phyloP scores from a whole-genome alignment of 2,329 filamentous ascomycete genomes.

The Lecanicillium sp. region DNA sequence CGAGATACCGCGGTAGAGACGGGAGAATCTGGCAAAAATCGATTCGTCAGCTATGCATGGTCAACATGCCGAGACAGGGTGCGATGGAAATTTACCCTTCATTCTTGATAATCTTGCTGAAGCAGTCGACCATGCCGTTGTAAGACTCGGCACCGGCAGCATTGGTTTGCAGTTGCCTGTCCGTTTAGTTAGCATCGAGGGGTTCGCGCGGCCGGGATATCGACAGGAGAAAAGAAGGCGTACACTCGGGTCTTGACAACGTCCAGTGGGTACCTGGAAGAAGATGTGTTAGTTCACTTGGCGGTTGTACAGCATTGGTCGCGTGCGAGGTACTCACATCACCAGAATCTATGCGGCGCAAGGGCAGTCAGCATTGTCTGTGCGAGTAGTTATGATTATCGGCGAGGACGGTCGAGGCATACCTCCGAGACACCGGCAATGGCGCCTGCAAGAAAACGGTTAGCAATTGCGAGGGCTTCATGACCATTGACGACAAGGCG shows the following conservation, averaged over 20 bases:
- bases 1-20: slow-evolving; percentile 90
- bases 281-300: slow-evolving; percentile 10
- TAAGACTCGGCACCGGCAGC: slow-evolving; percentile 73
- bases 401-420: slow-evolving; percentile 29
- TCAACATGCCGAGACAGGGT: slow-evolving; percentile 9
- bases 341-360: slow-evolving; percentile 65
- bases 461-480: slow-evolving; percentile 10
- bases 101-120: slow-evolving; percentile 91
- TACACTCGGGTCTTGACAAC: slow-evolving; percentile 98
- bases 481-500: not conserved
- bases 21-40: slow-evolving; percentile 58
- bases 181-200: slow-evolving; percentile 15
- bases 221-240: slow-evolving; percentile 27
- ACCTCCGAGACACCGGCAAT: slow-evolving; percentile 97
- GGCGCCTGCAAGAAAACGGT: slow-evolving; percentile 52
- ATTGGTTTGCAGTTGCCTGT: slow-evolving; percentile 79
- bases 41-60: slow-evolving; percentile 5
- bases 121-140: slow-evolving; percentile 97
- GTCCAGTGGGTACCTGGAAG: slow-evolving; percentile 86
- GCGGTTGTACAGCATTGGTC: slow-evolving; percentile 9
- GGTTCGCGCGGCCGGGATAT: not conserved
- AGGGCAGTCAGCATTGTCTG: not conserved
- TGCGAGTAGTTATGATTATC: slow-evolving; percentile 9
- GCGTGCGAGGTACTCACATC: slow-evolving; percentile 52
- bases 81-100: slow-evolving; percentile 64